These are phyloP conservation scores for Claviceps maximensis DNA, from an alignment of 2,329 filamentous ascomycete species.

Conservation along the genomic window DNA sequence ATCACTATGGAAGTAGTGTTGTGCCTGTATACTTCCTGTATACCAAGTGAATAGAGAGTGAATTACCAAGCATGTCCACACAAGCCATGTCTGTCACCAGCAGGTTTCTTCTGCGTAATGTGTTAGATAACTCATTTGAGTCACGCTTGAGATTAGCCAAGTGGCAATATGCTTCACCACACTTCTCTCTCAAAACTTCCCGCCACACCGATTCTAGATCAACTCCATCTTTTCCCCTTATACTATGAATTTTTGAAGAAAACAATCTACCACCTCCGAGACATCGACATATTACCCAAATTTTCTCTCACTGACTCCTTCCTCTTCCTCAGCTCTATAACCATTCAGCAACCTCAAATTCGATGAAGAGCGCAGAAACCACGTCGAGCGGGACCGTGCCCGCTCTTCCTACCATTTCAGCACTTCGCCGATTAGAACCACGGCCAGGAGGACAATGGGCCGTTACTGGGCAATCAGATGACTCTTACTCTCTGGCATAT, in stretches of 20 bases:
- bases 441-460: constrained; percentile 8
- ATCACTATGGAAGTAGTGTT: background rate
- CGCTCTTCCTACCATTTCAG: constrained; percentile 5
- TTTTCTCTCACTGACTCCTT: background rate
- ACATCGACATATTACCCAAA: background rate
- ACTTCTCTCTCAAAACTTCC: background rate
- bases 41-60: background rate
- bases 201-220: background rate
- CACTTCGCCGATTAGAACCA: constrained; percentile 9
- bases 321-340: background rate
- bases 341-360: background rate
- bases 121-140: background rate
- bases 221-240: background rate
- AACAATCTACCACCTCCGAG: background rate
- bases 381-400: background rate
- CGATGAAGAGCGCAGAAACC: background rate
- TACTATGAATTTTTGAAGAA: background rate
- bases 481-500: constrained; percentile 5
- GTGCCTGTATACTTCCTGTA: background rate
- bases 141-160: background rate
- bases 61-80: background rate
- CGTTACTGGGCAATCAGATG: constrained; percentile 6
- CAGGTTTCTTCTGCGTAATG: background rate
- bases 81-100: background rate
- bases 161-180: background rate